Base-by-base conservation (phyloP, 257 asterid species). In the Dorcoceras hygrometricum region DNA sequence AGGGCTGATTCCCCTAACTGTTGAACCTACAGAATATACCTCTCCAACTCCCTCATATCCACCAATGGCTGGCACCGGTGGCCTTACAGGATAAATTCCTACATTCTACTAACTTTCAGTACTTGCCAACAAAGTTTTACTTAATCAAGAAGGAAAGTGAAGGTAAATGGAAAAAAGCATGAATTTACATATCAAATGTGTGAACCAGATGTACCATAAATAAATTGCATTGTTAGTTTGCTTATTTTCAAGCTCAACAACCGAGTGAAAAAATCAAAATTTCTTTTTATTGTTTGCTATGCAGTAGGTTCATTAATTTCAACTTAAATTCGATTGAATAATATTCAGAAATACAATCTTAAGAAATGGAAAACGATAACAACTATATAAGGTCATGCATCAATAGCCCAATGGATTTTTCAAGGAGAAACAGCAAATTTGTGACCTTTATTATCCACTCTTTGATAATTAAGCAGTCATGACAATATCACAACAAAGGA, bases 1-100 rank as follows among this genome's bases (percentile, higher is more conserved):
- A 0, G 86, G 84, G 54, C 77, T 54, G 61, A 90, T 72, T 55
- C 82, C 80, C 79, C 84, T 71, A 25, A 94, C 97, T 25, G 88
- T 86, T 73, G 95, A 74, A 46, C 97, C 99, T 5, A 88, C 84
- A 24, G 83, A 77, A 73, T 88, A 82, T 19, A 94, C 92, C 76
- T 88, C 95, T 55, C 96, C 99, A n/a, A 94, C 95, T 36, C 99
- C 99, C 76, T 90, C 99, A 67, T 94, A 94, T 31, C 99, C 99
- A 25, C 97, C 99, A 46, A 90, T 81, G 12, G 99, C 99, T 61
- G 99, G 99, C 68, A 88, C 73, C 3, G 86, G 80, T 6, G 99
- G 99, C 78, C 96, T 82, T 77, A 94, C 96, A 31, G 99, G 99
- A 79, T 94, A 94, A 20, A 87, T 95, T 71, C 97, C 99, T 89